These are phyloP conservation scores for Trichoderma endophyticum DNA, from an alignment of 2,329 filamentous ascomycete species.

Conservation along the genomic window DNA sequence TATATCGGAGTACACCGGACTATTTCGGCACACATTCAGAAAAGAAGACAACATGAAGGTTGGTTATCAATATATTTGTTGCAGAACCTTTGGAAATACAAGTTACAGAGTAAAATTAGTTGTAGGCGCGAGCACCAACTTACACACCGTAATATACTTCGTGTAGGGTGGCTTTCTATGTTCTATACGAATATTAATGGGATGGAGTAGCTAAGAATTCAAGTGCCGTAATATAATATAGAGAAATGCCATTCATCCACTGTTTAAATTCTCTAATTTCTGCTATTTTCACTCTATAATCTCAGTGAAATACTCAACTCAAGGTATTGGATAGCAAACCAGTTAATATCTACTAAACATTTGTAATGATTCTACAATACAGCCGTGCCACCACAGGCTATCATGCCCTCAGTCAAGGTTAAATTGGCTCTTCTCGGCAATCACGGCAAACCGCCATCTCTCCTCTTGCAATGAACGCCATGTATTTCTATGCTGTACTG, in stretches of 20 bases:
- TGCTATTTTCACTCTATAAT: background rate
- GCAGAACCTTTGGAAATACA: background rate
- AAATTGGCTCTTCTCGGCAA: background rate
- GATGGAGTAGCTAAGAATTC: background rate
- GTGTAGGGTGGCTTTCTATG: background rate
- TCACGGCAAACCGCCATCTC: background rate
- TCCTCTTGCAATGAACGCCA: background rate
- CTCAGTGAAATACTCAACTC: background rate
- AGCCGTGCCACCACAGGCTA: background rate
- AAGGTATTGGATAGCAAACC: background rate
- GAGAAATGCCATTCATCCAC: background rate
- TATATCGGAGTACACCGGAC: background rate
- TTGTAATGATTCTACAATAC: background rate
- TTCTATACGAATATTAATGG: background rate
- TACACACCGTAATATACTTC: background rate
- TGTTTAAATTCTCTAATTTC: background rate
- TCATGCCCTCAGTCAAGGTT: background rate
- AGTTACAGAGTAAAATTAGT: background rate
- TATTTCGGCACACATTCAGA: background rate
- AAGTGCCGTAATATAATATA: background rate
- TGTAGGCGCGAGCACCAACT: background rate
- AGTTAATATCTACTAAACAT: background rate
- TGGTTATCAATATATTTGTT: too few relatives aligned
- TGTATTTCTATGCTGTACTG: constrained; percentile 16
- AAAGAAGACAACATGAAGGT: background rate